Base-by-base conservation (phyloP, 176 grass and related monocot genomes). In the Pontederia paniculata region DNA sequence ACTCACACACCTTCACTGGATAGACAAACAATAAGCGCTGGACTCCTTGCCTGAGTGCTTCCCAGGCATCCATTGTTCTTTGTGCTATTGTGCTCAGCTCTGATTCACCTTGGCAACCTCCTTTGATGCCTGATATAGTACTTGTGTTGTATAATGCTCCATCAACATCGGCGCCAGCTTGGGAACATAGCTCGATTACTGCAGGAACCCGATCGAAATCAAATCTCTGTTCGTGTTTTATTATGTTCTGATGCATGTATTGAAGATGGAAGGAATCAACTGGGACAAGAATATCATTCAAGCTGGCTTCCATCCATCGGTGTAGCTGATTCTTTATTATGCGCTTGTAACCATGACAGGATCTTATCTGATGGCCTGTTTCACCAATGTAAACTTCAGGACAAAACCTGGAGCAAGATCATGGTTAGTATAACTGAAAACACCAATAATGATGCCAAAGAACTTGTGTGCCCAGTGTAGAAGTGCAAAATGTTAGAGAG, bases 181-280 rank as follows among this genome's bases (percentile, higher is more conserved):
- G 86, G 80, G 83, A 68, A 59, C 91, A 97, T 42, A 97, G 73
- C 76, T 97, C 86, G 2, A 87, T 55, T 44, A 90, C 68, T 69
- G 83, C 85, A 61, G 91, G 86, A n/a, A 90, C 52, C 2, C 71
- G 79, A 67, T 23, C 44, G 23, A 66, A 97, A 57, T 97, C 77
- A 0, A 97, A 97, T 73, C 86, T 82, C 56, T 87, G 82, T 17
- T 90, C 74, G 57, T 97, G 91, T 19, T 74, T 81, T 87, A 97
- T 87, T 66, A 85, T 77, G 55, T 67, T 67, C 42, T 97, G 79
- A 50, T 78, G 86, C 51, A 77, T 85, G 54, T 89, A 42, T 50
- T 71, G 65, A 20, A 87, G 80, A 57, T 87, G 82, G 55, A 78
- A 90, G 17, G 86, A 53, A 17, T 84, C 77, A 37, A 90, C 86